Percentiles rank a stretch among this genome's conserved stretches.
These are phyloP conservation scores for Amanita thiersii DNA, from an alignment of 768 basidiomycete species.

Conservation along the genomic window DNA sequence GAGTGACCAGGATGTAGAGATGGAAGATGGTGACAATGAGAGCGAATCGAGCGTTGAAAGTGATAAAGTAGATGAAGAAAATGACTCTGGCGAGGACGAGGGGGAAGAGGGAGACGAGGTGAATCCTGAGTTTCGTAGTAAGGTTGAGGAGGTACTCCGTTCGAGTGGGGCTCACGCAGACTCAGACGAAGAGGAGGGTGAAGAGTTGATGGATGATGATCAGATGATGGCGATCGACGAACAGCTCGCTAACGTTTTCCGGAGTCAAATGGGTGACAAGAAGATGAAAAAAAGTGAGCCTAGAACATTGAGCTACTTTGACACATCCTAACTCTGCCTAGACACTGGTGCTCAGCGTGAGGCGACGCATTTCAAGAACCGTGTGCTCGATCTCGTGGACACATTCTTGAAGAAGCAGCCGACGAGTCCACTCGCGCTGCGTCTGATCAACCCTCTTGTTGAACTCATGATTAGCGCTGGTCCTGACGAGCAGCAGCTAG, in stretches of 20 bases:
- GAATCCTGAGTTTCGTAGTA: constrained; percentile 56
- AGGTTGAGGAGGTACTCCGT: constrained; percentile 56
- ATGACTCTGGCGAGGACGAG: constrained; percentile 22
- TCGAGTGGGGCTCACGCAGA: constrained; percentile 51
- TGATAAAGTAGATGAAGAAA: constrained; percentile 28
- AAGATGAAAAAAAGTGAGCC: constrained; percentile 55
- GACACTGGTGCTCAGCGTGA: constrained; percentile 71
- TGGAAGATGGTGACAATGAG: constrained; percentile 24
- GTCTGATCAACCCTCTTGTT: constrained; percentile 68
- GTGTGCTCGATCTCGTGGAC: constrained; percentile 92
- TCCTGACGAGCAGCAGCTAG: constrained; percentile 79
- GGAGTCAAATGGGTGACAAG: constrained; percentile 50
- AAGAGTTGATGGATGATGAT: constrained; percentile 88
- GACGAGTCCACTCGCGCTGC: constrained; percentile 58
- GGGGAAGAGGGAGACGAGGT: constrained; percentile 28
- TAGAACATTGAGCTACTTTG: background rate
- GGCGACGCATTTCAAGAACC: constrained; percentile 93
- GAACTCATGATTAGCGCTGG: constrained; percentile 61
- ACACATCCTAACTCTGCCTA: constrained; percentile 15
- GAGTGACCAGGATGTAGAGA: constrained; percentile 25
- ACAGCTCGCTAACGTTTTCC: constrained; percentile 84
- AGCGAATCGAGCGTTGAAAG: constrained; percentile 27
- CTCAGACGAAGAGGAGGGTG: constrained; percentile 51
- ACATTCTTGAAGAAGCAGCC: constrained; percentile 73
- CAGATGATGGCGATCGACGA: constrained; percentile 98